Evolutionary conservation across 2,329 filamentous ascomycete species (phyloP).

Genomic region (Penicillium capsulatum): DNA sequence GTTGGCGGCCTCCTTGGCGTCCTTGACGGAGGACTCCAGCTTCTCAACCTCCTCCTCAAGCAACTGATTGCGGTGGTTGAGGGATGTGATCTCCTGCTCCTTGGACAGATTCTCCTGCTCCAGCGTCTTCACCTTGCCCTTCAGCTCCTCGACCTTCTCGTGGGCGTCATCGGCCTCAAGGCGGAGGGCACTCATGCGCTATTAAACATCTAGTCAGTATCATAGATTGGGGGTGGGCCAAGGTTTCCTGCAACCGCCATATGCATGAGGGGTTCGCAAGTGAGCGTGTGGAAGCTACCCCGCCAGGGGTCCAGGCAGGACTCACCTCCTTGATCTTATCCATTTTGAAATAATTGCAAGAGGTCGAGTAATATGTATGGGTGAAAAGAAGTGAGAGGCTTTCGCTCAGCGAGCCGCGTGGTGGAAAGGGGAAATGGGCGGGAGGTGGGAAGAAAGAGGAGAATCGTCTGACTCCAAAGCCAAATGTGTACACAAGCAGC

Average conservation of each 20-base stretch:
- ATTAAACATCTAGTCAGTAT: constrained; percentile 14
- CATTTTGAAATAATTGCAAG: constrained; percentile 53
- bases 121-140: constrained; percentile 78
- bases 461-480: constrained; percentile 2
- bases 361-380: constrained; percentile 23
- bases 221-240: constrained; percentile 10
- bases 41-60: constrained; percentile 91
- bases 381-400: constrained; percentile 33
- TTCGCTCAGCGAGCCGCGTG: constrained; percentile 37
- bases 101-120: constrained; percentile 95
- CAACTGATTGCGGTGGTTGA: constrained; percentile 90
- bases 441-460: constrained; percentile 21
- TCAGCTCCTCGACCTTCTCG: constrained; percentile 79
- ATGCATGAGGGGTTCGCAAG: constrained; percentile 22
- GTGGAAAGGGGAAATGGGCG: constrained; percentile 12
- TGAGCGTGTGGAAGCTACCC: constrained; percentile 35
- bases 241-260: constrained; percentile 6
- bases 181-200: constrained; percentile 96
- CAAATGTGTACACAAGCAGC: constrained; percentile 7
- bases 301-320: constrained; percentile 35
- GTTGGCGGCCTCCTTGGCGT: constrained; percentile 80
- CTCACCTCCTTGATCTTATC: constrained; percentile 87
- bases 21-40: constrained; percentile 76
- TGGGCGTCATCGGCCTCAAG: constrained; percentile 84
- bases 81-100: constrained; percentile 96